These are phyloP conservation scores for Naegleria lovaniensis DNA, from an alignment of 208 protist genomes.

Conservation along the genomic window DNA sequence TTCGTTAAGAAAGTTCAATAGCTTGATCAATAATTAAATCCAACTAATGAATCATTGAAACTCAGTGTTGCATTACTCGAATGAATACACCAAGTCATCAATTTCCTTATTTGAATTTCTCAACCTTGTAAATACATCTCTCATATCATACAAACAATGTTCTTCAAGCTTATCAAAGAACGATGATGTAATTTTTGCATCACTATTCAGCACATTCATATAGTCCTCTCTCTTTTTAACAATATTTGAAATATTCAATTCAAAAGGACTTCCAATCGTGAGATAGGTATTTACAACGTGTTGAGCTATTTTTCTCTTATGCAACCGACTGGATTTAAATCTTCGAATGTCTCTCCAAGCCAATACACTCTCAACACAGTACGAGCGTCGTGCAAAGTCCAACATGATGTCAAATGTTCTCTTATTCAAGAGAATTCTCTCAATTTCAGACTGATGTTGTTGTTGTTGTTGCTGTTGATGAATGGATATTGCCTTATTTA, in stretches of 20 bases:
- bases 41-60: too few species aligned
- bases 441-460: background rate
- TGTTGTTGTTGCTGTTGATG: too few species aligned
- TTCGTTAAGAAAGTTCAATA: too few species aligned
- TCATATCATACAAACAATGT: background rate
- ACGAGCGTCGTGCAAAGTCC: background rate
- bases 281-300: background rate
- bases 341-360: background rate
- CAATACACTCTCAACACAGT: background rate
- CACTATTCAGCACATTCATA: background rate
- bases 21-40: too few species aligned
- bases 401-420: background rate
- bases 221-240: background rate
- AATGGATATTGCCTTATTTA: too few species aligned
- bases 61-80: too few species aligned
- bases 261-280: background rate
- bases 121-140: background rate
- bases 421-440: background rate
- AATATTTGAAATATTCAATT: conserved; percentile 7
- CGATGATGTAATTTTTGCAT: background rate
- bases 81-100: background rate
- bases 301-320: background rate
- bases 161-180: background rate
- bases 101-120: background rate
- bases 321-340: background rate